Base-by-base conservation (phyloP, 1,284 basidiomycete genomes). In the Fomes fomentarius region DNA sequence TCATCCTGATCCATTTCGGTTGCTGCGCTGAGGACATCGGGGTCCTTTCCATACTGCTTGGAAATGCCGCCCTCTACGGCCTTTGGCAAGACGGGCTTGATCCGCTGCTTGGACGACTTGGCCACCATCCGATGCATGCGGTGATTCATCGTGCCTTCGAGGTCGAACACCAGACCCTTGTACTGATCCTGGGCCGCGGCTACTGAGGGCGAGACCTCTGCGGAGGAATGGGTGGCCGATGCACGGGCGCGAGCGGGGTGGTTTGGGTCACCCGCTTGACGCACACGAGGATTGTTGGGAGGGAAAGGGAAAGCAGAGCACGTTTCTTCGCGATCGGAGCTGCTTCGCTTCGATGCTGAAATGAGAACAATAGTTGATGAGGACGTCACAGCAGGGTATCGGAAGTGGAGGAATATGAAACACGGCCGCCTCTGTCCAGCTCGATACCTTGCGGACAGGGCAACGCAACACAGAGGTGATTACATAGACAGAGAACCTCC, bases 181-280 rank as follows among this genome's bases (percentile, higher is more conserved):
- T 48, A 37, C 9, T 45, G 19, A 1, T 26, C 19, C 9, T 19
- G 14, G 1, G 55, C 55, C 15, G 45, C 42, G 0, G 21, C 3
- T 6, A 31, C 31, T 2, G 40, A 46, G 12, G 49, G 49, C n/a
- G 43, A 10, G 5, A 33, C 9, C 4, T 45, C 43, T 24, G 19
- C 19, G 19, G 43, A 11, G 15, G 43, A 8, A 24, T 31, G 19
- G 1, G 4, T 11, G 5, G 11, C 5, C 14, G 31, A 12, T 2
- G 21, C 33, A 6, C 44, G 39, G 12, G 9, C 28, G 17, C 50
- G 39, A 5, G 56, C 56, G 6, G 51, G 51, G 33, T 57, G 56
- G 12, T 45, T 47, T n/a, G 39, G 28, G n/a, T 53, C 42, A 5
- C 44, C 47, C 8, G 35, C 24, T 11, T 31, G 19, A 19, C 45